Conservation (phyloP, 2,329 filamentous ascomycete genomes). For the Colletotrichum sp. region DNA sequence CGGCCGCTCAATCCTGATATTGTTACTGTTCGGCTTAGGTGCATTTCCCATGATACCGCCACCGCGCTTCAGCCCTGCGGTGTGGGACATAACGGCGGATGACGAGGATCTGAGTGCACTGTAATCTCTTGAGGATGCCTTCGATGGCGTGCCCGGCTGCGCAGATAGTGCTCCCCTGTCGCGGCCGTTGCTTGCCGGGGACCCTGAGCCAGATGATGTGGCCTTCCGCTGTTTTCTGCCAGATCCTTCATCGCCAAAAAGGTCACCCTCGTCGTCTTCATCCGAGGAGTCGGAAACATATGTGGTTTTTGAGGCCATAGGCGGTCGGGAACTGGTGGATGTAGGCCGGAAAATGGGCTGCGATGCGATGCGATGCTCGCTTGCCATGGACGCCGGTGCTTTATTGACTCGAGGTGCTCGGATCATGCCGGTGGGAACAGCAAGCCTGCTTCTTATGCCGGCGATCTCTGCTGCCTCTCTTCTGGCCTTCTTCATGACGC, state of each 20-base stretch:
- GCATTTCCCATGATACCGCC: conserved; percentile 9
- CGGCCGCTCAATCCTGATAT: conserved; percentile 13
- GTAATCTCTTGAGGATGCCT: neutral
- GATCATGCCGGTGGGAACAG: conserved; percentile 37
- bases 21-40: conserved; percentile 8
- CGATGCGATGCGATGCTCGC: conserved; percentile 53
- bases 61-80: conserved; percentile 1
- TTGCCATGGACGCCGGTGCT: conserved; percentile 60
- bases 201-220: neutral
- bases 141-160: neutral
- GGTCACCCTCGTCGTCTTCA: neutral
- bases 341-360: conserved; percentile 36
- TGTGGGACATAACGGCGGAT: neutral
- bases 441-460: conserved; percentile 31
- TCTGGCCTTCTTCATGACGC: conserved; percentile 60
- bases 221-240: neutral
- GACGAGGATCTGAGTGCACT: neutral
- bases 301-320: conserved; percentile 29
- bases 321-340: conserved; percentile 4
- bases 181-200: neutral
- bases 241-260: conserved; percentile 8
- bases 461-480: conserved; percentile 61
- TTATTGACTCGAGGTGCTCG: conserved; percentile 26
- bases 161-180: neutral
- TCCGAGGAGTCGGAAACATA: conserved; percentile 44